Base-by-base conservation (phyloP, 805 yeast genomes). In the Myxozyma monticola region DNA sequence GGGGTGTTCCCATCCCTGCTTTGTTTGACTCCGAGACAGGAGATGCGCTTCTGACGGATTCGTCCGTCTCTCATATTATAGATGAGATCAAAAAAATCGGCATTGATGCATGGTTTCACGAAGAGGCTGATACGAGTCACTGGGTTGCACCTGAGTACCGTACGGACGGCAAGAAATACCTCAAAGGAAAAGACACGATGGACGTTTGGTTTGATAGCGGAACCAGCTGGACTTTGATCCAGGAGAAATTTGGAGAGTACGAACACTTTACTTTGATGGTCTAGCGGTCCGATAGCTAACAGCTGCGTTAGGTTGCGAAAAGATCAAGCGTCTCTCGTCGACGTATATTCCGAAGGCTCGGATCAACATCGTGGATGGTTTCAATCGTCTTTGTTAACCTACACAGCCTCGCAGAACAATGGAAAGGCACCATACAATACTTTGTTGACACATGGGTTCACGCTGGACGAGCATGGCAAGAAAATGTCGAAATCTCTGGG, bases 131-230 rank as follows among this genome's bases (percentile, higher is more conserved):
- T 40, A 70, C 83, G 38, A 54, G 68, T 4, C 74, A 79, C 54
- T 93, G 97, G 97, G 66, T 93, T 14, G 96, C 96, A 0, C 73
- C 71, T 2, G 60, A 68, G 1, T 71, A 72, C 47, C 67, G 72
- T 22, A 66, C 61, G 15, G 62, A 70, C 25, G 83, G 81, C 0
- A 48, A 60, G 2, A 60, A 71, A 1, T 85, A 75, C 56, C 62
- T 63, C 21, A 84, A 87, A 61, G 91, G 96, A 0, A 77, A 74
- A 37, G 99, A 93, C 60, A 93, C 99, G 0, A 85, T 93, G 89
- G 99, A 93, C 69, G 99, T 93, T 17, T 93, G 99, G 99, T 91
- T 93, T 70, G 99, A 93, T 67, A 85, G 96, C 34, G 99, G 99
- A 0, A 80, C 95, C 0, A 83, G 93, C 29, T 93, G 99, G 98